Conservation (phyloP, 2,329 filamentous ascomycete genomes). For the Macrophomina tecta region DNA sequence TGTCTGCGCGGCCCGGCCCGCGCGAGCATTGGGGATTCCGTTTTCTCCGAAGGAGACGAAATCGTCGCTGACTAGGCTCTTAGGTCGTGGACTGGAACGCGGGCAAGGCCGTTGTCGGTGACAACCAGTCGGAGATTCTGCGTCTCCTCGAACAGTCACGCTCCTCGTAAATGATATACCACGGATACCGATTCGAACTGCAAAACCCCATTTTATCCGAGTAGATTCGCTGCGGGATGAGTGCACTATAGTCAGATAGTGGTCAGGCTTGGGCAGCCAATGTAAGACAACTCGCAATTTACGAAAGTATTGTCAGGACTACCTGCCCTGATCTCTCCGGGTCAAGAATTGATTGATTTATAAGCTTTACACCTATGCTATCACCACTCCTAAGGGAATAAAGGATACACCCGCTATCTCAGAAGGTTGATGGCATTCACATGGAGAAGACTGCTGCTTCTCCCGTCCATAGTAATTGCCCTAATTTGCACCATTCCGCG, state of each 20-base stretch:
- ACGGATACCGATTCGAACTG: neutral
- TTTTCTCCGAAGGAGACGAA: no score
- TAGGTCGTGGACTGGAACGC: constrained; percentile 88
- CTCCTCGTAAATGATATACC: neutral
- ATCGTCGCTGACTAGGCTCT: constrained; percentile 11
- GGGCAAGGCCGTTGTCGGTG: constrained; percentile 77
- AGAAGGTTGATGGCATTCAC: no score
- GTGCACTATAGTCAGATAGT: neutral
- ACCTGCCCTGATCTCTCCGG: no score
- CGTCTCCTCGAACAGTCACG: constrained; percentile 71
- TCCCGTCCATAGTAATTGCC: no score
- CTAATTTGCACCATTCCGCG: no score
- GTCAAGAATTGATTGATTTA: no score
- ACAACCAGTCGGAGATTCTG: constrained; percentile 86
- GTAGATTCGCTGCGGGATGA: neutral
- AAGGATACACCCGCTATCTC: no score
- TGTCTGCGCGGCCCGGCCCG: neutral
- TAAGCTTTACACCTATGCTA: no score
- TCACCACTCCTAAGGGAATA: no score
- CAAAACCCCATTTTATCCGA: neutral
- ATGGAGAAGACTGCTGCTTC: no score
- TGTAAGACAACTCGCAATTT: constrained; percentile 14
- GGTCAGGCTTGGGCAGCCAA: neutral
- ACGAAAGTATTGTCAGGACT: no score
- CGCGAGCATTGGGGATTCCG: no score